These are phyloP conservation scores for Saksenaea oblongispora DNA, from an alignment of 371 early-diverging fungal genomes.

Conservation along the genomic window DNA sequence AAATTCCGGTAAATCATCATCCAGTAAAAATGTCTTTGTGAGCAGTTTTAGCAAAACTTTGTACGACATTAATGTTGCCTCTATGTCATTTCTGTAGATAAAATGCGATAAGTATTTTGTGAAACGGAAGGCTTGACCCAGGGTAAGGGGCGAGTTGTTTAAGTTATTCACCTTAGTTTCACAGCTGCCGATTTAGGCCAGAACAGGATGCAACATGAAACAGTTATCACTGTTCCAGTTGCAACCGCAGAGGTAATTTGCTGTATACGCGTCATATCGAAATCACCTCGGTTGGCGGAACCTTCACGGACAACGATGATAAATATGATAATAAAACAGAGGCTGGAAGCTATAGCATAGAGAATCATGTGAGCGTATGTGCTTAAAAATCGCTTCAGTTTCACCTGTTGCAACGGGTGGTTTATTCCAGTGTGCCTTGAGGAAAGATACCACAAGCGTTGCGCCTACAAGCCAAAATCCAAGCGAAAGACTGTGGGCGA, in stretches of 20 bases:
- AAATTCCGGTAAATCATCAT: slow-evolving; percentile 58
- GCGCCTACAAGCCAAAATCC: slow-evolving; percentile 60
- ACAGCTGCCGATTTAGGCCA: slow-evolving; percentile 67
- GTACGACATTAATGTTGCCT: slow-evolving; percentile 54
- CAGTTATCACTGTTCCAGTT: slow-evolving; percentile 58
- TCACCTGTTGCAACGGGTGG: slow-evolving; percentile 56
- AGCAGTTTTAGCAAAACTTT: slow-evolving; percentile 55
- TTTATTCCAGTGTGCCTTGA: slow-evolving; percentile 65
- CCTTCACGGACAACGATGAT: slow-evolving; percentile 55
- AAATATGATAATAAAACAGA: slow-evolving; percentile 62
- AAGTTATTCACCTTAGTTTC: slow-evolving; percentile 47
- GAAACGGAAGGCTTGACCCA: too few species aligned
- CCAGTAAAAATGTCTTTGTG: slow-evolving; percentile 71
- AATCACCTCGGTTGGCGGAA: slow-evolving; percentile 51
- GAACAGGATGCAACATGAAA: slow-evolving; percentile 53
- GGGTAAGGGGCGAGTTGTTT: neutral
- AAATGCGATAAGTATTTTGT: neutral
- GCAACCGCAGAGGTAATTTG: slow-evolving; percentile 59
- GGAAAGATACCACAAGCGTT: slow-evolving; percentile 59
- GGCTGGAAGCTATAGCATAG: slow-evolving; percentile 44
- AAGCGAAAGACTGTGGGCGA: slow-evolving; percentile 53
- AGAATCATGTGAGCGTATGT: too few species aligned
- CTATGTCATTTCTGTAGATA: slow-evolving; percentile 53
- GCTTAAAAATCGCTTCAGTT: too few species aligned
- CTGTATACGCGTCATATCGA: slow-evolving; percentile 52